Percentiles rank a stretch among this genome's conserved stretches.
Evolutionary conservation across 2,329 filamentous ascomycete genomes (phyloP).

Genomic region (Penicillium glabrum): DNA sequence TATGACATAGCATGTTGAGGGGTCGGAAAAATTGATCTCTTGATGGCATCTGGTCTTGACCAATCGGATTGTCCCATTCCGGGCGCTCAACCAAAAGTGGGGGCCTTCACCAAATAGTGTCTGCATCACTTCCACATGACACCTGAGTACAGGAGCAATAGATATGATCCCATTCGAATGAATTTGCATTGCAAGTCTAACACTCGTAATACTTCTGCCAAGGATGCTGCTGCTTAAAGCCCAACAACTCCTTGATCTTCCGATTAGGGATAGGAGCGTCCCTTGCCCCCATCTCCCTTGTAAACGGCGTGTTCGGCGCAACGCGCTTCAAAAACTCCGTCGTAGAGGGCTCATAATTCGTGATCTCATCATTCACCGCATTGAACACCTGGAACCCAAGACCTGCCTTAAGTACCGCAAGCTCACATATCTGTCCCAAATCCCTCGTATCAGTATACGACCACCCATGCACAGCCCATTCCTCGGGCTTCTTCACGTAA

Average conservation of each 20-base stretch:
- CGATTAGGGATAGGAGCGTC: conserved; percentile 62
- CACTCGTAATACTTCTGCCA: conserved; percentile 23
- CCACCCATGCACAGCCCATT: conserved; percentile 60
- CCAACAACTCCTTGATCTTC: conserved; percentile 60
- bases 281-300: conserved; percentile 56
- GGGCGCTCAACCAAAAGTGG: neutral
- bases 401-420: conserved; percentile 53
- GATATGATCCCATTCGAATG: neutral
- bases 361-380: conserved; percentile 63
- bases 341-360: conserved; percentile 51
- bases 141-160: too few relatives aligned
- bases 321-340: conserved; percentile 52
- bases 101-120: neutral
- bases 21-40: too few relatives aligned
- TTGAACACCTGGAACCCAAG: conserved; percentile 66
- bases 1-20: too few relatives aligned
- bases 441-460: conserved; percentile 64
- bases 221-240: conserved; percentile 58
- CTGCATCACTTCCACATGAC: too few relatives aligned
- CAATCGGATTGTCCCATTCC: neutral
- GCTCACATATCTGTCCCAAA: conserved; percentile 61
- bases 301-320: conserved; percentile 53
- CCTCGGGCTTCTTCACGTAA: conserved; percentile 52
- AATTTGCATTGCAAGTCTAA: neutral
- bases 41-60: too few relatives aligned